phyloP scores from a whole-genome alignment of 1,284 basidiomycete genomes.

The Stygiomarasmius scandens region DNA sequence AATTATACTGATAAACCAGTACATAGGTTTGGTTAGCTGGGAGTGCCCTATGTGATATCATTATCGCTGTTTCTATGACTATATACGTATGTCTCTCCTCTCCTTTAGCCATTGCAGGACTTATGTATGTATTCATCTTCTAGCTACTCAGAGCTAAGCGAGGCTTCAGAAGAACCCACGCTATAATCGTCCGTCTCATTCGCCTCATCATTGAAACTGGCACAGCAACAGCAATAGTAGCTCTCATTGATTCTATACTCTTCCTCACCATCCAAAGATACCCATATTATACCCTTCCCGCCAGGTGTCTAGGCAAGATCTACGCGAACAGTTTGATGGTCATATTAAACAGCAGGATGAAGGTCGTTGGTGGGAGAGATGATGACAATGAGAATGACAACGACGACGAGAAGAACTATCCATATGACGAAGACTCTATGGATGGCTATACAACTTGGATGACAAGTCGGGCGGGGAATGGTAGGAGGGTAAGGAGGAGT shows the following conservation, averaged over 20 bases:
- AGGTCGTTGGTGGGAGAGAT: not conserved
- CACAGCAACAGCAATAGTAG: not conserved
- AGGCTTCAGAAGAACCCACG: no score
- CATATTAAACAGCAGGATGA: conserved; percentile 5
- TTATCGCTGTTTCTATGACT: conserved; percentile 6
- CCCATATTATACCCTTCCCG: conserved; percentile 5
- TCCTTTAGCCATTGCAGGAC: not conserved
- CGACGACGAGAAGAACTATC: no score
- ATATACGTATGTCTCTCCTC: not conserved
- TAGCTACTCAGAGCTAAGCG: conserved; percentile 1
- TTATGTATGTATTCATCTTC: conserved; percentile 9
- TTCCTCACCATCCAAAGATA: conserved; percentile 5
- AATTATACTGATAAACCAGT: not conserved
- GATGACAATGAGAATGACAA: no score
- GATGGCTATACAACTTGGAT: no score
- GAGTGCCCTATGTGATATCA: conserved; percentile 1
- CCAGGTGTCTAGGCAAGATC: conserved; percentile 4
- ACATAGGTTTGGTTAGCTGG: conserved; percentile 6
- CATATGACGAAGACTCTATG: no score
- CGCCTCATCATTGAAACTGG: conserved; percentile 6
- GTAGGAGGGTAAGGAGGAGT: no score
- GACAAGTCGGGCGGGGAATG: no score
- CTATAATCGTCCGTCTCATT: conserved; percentile 1
- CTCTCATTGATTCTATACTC: not conserved
- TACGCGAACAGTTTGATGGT: conserved; percentile 8